Evolutionary conservation across 202 grass and related monocot species (phyloP), one percentile per base, ranked within the genome.

Genomic region (Zizania palustris): DNA sequence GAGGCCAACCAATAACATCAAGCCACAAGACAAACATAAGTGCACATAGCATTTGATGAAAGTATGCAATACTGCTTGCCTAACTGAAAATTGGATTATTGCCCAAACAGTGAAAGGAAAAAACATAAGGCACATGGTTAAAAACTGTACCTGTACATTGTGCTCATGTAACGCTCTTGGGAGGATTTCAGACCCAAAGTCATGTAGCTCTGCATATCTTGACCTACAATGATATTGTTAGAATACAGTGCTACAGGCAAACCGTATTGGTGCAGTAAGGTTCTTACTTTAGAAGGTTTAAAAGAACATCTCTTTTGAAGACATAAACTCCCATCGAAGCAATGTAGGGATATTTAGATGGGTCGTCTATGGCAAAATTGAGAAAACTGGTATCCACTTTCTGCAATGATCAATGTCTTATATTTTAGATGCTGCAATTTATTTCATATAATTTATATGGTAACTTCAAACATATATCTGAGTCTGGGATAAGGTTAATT

Each of bases 301-400:
- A 39, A 58, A 93, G 88, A 51, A 86, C 74, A 4, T 90, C 85
- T 68, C 80, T 85, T 78, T 83, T 90, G 66, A 90, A 93, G 34
- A 93, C 82, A 78, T 93, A 93, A 34, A 93, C 85, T 35, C 91
- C 91, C 91, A 93, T 93, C 0, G 91, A 93, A 43, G 88, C 91
- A 56, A 93, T 90, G 54, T 90, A 93, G 11, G 91, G 91, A 33
- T 88, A 83, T 73, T 84, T 86, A 36, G 60, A 22, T 20, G 85
- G 71, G 19, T 90, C 91, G 3, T 88, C 77, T 40, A 44, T 73
- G 19, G 91, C 82, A 10, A 90, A 80, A 45, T 89, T 85, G 38
- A 93, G 79, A 77, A 88, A 80, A 42, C 60, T 78, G 18, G 79
- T 83, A 5, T 81, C 91, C 15, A 84, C 88, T 69, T 83, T 80